Percentiles rank a stretch among this genome's conserved stretches.
Evolutionary conservation across 768 basidiomycete genomes (phyloP).

Genomic region (Tylopilus cervinicoccineus): DNA sequence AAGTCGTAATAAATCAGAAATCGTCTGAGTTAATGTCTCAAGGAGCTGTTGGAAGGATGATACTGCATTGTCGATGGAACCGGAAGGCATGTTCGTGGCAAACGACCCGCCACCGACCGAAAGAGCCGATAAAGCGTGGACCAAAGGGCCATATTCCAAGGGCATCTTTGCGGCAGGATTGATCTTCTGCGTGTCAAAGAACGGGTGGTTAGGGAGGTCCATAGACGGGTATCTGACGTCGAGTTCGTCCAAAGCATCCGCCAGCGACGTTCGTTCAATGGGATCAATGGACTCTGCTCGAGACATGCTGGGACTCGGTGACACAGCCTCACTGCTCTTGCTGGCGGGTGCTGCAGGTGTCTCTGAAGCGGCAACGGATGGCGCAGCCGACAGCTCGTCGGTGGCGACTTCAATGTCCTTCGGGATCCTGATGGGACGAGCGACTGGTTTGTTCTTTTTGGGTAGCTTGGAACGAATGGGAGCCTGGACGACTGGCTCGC

Average conservation of each 20-base stretch:
- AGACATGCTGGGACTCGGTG: slow-evolving; percentile 53
- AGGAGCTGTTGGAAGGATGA: slow-evolving; percentile 86
- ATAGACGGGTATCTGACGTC: slow-evolving; percentile 56
- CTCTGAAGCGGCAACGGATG: slow-evolving; percentile 48
- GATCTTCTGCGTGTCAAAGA: slow-evolving; percentile 70
- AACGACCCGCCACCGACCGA: slow-evolving; percentile 85
- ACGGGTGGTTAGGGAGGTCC: slow-evolving; percentile 65
- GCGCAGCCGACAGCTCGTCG: slow-evolving; percentile 41
- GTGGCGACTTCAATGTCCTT: slow-evolving; percentile 51
- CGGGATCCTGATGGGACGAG: slow-evolving; percentile 54
- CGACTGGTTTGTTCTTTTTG: slow-evolving; percentile 70
- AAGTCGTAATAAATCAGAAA: slow-evolving; percentile 79
- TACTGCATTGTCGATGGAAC: slow-evolving; percentile 88
- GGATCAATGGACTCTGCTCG: slow-evolving; percentile 62
- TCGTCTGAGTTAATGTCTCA: slow-evolving; percentile 86
- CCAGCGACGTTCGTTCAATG: slow-evolving; percentile 46
- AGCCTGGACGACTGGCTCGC: slow-evolving; percentile 50
- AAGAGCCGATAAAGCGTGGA: slow-evolving; percentile 80
- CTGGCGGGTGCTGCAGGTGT: slow-evolving; percentile 35
- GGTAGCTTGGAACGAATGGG: slow-evolving; percentile 80
- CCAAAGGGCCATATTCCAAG: slow-evolving; percentile 78
- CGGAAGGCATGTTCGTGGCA: slow-evolving; percentile 72
- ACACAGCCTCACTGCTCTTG: slow-evolving; percentile 30
- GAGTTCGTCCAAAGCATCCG: slow-evolving; percentile 66
- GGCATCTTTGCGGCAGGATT: slow-evolving; percentile 78